Evolutionary conservation across 2,329 filamentous ascomycete species (phyloP).

Genomic region (Claviceps sp.): DNA sequence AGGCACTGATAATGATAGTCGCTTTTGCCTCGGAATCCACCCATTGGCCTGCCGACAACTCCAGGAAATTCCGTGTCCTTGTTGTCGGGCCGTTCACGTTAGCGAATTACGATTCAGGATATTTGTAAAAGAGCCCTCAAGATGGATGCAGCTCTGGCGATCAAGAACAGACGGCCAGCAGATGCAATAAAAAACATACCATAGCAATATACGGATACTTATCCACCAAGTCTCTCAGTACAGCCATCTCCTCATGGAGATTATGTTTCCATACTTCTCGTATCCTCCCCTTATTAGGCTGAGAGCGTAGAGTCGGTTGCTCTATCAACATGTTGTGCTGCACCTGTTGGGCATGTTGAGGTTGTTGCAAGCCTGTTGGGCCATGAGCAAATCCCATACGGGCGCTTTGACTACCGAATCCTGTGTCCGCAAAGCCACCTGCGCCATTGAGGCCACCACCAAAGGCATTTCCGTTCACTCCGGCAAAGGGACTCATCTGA

Average conservation of each 20-base stretch:
- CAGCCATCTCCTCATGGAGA: slow-evolving; percentile 77
- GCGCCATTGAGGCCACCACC: slow-evolving; percentile 44
- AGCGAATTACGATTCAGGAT: slow-evolving; percentile 1
- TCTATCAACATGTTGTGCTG: slow-evolving; percentile 28
- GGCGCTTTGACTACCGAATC: slow-evolving; percentile 74
- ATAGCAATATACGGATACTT: slow-evolving; percentile 95
- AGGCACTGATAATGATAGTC: slow-evolving; percentile 98
- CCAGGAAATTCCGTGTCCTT: slow-evolving; percentile 98
- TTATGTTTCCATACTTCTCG: slow-evolving; percentile 94
- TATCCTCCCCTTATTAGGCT: slow-evolving; percentile 69
- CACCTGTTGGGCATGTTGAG: slow-evolving; percentile 36
- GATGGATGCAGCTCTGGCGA: too few relatives aligned
- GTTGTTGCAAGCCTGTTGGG: slow-evolving; percentile 46
- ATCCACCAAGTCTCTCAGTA: slow-evolving; percentile 70
- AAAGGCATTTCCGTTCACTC: slow-evolving; percentile 40
- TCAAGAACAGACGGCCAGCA: not conserved
- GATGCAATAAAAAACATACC: slow-evolving; percentile 41
- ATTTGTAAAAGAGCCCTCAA: not conserved
- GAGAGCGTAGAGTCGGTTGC: slow-evolving; percentile 26
- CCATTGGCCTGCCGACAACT: slow-evolving; percentile 89
- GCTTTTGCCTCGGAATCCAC: slow-evolving; percentile 83
- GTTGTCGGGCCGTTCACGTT: slow-evolving; percentile 7
- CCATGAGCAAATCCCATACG: slow-evolving; percentile 72
- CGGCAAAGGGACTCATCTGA: slow-evolving; percentile 52
- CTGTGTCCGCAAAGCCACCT: slow-evolving; percentile 47